These are phyloP conservation scores for Xylaria sp. DNA, from an alignment of 2,329 filamentous ascomycete genomes.

Conservation along the genomic window DNA sequence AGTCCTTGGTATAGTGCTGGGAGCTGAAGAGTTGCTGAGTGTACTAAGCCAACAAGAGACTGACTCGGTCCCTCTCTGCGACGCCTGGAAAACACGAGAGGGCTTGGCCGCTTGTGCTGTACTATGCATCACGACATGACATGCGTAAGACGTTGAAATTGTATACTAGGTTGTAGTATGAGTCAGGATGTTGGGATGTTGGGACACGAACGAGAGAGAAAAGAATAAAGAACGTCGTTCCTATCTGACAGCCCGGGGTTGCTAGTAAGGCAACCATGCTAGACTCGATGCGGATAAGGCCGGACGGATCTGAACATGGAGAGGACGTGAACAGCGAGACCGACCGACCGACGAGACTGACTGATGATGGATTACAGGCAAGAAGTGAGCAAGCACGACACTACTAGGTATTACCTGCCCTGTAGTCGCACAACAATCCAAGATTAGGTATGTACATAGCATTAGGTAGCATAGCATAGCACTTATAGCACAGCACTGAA, in stretches of 20 bases:
- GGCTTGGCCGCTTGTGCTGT: not conserved
- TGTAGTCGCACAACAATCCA: not conserved
- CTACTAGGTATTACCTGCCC: constrained; percentile 3
- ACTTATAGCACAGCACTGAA: not conserved
- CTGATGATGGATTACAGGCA: not conserved
- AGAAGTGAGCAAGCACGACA: not conserved
- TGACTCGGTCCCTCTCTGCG: not conserved
- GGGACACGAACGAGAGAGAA: not conserved
- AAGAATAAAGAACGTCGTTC: not conserved
- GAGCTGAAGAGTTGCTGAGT: not conserved
- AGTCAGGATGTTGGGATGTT: constrained; percentile 1
- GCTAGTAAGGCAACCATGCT: not conserved
- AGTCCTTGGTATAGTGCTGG: not conserved
- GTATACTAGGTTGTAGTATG: not conserved
- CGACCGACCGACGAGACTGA: too few species aligned
- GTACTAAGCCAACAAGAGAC: not conserved
- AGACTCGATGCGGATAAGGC: constrained; percentile 1
- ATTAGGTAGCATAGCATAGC: too few species aligned
- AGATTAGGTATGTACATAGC: too few species aligned
- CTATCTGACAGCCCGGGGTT: constrained; percentile 13
- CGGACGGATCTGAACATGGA: constrained; percentile 3
- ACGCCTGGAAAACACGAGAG: not conserved
- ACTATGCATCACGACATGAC: not conserved
- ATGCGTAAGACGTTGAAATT: not conserved
- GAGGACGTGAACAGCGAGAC: not conserved